Evolutionary conservation across 2,329 filamentous ascomycete genomes (phyloP), one percentile per base, ranked within the genome.

Genomic region (Acephala macrosclerotiorum): DNA sequence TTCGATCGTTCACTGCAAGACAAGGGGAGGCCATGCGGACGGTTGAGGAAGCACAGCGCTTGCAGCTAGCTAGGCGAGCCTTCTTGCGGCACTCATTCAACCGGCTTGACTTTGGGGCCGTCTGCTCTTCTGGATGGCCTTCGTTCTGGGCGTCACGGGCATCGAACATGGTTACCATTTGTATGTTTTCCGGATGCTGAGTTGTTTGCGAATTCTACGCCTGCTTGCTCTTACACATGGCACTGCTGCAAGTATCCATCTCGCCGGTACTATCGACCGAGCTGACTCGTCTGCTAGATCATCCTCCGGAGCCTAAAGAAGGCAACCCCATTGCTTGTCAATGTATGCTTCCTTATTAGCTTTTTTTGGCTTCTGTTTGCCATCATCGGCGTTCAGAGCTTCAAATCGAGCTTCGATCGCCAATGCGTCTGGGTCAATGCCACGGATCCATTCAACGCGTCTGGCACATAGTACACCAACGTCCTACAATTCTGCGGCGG

Each of bases 291-390:
- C 42, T 18, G 40, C n/a, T 38, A 93, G 88, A 94, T 98, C 64
- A 99, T 99, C 74, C 82, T 99, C 53, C 88, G 93, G 77, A 98
- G 95, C 85, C 79, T 99, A 67, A 99, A 99, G 77, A 97, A 97
- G 76, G 94, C 96, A 1, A 93, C 95, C 0, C 96, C 96, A 1
- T 83, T 97, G 38, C 87, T 99, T 26, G 88, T 97, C 29, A 93
- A 97, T 68, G 94, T 99, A 36, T 94, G 93, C 1, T 97, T 99
- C 76, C 83, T 99, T 25, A 94, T 99, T 71, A 87, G 92, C 16
- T 99, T 99, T 80, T 99, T 99, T 80, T 99, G 96, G 96, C 85
- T 99, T 49, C 82, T 98, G 14, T 99, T 99, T 80, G 96, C 94
- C 40, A 97, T 99, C 68, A 90, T 99, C 65, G 96, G 96, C 6